These are phyloP conservation scores for Zygosaccharomyces sapae DNA, from an alignment of 1,139 yeast genomes.

Conservation along the genomic window DNA sequence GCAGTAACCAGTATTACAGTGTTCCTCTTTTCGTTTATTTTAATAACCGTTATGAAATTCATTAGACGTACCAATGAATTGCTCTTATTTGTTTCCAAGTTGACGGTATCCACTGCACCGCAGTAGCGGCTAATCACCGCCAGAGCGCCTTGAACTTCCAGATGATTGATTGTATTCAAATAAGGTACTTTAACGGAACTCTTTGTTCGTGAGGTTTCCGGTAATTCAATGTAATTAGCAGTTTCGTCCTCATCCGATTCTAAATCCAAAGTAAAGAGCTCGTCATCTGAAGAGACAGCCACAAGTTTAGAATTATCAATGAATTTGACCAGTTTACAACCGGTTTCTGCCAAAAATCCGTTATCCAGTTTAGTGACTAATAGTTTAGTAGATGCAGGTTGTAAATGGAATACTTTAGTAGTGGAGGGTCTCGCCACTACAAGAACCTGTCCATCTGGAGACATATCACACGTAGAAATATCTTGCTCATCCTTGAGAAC, in stretches of 20 bases:
- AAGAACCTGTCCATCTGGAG: conserved; percentile 59
- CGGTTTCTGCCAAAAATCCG: conserved; percentile 41
- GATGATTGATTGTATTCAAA: conserved; percentile 46
- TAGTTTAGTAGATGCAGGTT: conserved; percentile 41
- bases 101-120: conserved; percentile 61
- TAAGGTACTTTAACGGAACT: conserved; percentile 37
- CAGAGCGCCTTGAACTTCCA: conserved; percentile 44
- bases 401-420: conserved; percentile 63
- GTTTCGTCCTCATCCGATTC: conserved; percentile 44
- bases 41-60: conserved; percentile 58
- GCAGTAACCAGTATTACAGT: conserved; percentile 65
- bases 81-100: conserved; percentile 31
- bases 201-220: conserved; percentile 35
- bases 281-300: conserved; percentile 63
- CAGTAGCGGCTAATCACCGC: conserved; percentile 58
- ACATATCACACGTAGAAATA: conserved; percentile 65
- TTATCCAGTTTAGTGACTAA: conserved; percentile 53
- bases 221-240: conserved; percentile 37
- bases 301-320: conserved; percentile 46
- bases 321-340: conserved; percentile 54
- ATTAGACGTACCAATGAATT: conserved; percentile 49
- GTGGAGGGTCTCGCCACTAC: conserved; percentile 69
- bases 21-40: conserved; percentile 46
- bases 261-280: conserved; percentile 49
- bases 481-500: conserved; percentile 75